Evolutionary conservation across 331 rosid species (phyloP).

Genomic region (Pyrus hybrid): DNA sequence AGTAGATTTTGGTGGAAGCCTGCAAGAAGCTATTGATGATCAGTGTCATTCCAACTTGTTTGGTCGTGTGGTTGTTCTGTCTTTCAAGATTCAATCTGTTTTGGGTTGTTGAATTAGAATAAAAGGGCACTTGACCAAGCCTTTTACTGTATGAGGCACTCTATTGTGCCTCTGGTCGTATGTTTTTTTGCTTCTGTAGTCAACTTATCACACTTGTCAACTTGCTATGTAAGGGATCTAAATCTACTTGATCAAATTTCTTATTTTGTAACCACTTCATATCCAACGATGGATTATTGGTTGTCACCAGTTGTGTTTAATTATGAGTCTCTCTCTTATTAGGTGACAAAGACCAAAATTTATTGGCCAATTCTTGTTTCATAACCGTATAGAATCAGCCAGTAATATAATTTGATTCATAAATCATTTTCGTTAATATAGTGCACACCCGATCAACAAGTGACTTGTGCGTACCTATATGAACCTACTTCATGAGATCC

Average conservation of each 20-base stretch:
- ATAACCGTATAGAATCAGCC: too few species aligned
- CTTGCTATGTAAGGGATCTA: background rate
- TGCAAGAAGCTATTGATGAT: background rate
- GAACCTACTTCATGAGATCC: too few species aligned
- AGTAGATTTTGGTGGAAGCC: background rate
- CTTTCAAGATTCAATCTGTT: background rate
- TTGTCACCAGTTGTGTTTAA: too few species aligned
- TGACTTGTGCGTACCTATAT: too few species aligned
- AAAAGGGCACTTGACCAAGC: background rate
- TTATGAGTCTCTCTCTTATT: fast-evolving
- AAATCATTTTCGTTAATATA: too few species aligned
- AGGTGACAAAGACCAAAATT: too few species aligned
- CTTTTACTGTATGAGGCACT: background rate
- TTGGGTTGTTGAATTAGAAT: background rate
- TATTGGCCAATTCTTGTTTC: too few species aligned
- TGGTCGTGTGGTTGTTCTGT: background rate
- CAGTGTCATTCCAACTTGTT: background rate
- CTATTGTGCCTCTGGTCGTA: background rate
- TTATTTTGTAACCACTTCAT: too few species aligned
- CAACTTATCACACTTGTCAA: background rate
- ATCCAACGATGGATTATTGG: too few species aligned
- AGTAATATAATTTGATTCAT: too few species aligned
- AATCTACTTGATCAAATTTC: background rate
- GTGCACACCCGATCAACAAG: too few species aligned
- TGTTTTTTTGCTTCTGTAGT: background rate